A percentile compares a stretch with the other conserved stretches of the same genome.
Conservation (phyloP, 257 asterid genomes). For the Gentiana straminea region DNA sequence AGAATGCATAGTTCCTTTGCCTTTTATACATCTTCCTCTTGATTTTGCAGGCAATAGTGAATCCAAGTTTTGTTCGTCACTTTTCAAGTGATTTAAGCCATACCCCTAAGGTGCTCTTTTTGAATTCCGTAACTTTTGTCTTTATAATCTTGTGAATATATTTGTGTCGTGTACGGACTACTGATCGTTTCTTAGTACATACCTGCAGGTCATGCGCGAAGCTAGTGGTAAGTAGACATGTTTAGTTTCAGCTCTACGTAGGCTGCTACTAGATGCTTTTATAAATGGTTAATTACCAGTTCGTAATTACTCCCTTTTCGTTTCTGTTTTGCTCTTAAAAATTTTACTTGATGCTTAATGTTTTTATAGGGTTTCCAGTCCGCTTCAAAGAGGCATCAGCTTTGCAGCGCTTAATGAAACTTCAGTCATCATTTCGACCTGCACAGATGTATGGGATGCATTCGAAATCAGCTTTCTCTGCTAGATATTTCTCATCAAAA, state of each 20-base stretch:
- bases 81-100: slow-evolving; percentile 3
- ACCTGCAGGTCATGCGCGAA: slow-evolving; percentile 40
- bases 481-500: slow-evolving; percentile 58
- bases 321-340: background rate
- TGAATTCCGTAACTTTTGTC: slow-evolving; percentile 2
- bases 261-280: slow-evolving; percentile 3
- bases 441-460: slow-evolving; percentile 20
- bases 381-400: slow-evolving; percentile 21
- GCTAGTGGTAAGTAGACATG: slow-evolving; percentile 39
- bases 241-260: slow-evolving; percentile 1
- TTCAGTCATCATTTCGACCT: slow-evolving; percentile 36
- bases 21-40: too few relatives aligned
- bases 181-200: slow-evolving; percentile 5
- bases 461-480: slow-evolving; percentile 23
- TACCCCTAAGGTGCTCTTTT: slow-evolving; percentile 7
- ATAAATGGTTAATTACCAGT: too few relatives aligned
- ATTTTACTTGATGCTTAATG: slow-evolving; percentile 6
- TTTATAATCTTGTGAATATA: slow-evolving; percentile 8
- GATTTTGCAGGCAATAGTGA: slow-evolving; percentile 14
- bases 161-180: background rate
- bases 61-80: slow-evolving; percentile 6
- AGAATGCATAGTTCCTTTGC: too few relatives aligned
- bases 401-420: slow-evolving; percentile 18
- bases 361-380: slow-evolving; percentile 40
- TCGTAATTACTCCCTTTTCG: too few relatives aligned